Evolutionary conservation across 495 filamentous ascomycete genomes (phyloP).

Genomic region (Aspergillus hancockii): DNA sequence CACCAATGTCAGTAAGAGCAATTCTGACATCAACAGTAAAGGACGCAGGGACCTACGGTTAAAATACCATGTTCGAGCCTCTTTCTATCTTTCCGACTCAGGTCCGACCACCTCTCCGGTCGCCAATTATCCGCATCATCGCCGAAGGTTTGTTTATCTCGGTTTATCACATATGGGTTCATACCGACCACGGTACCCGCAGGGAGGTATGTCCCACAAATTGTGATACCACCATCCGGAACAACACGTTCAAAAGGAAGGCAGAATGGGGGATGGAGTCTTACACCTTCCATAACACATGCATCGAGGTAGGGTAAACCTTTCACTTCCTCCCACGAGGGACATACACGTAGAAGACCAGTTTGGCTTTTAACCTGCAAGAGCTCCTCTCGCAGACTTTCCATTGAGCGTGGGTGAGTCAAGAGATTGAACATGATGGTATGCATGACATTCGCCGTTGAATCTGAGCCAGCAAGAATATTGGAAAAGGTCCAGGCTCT

Average conservation of each 20-base stretch:
- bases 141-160: slow-evolving; percentile 44
- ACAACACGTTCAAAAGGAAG: slow-evolving; percentile 35
- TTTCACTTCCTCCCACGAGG: slow-evolving; percentile 32
- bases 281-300: slow-evolving; percentile 34
- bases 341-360: slow-evolving; percentile 25
- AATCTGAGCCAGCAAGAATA: slow-evolving; percentile 53
- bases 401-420: slow-evolving; percentile 29
- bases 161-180: slow-evolving; percentile 29
- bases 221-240: slow-evolving; percentile 15
- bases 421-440: slow-evolving; percentile 54
- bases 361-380: no score
- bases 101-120: slow-evolving; percentile 52
- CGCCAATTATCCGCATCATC: slow-evolving; percentile 47
- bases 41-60: background rate
- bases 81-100: slow-evolving; percentile 44
- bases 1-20: slow-evolving; percentile 14
- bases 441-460: slow-evolving; percentile 50
- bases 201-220: slow-evolving; percentile 29
- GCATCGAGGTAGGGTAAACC: slow-evolving; percentile 52
- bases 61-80: slow-evolving; percentile 38
- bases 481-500: slow-evolving; percentile 34
- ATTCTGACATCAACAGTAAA: background rate
- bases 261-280: slow-evolving; percentile 35
- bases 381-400: slow-evolving; percentile 29
- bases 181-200: slow-evolving; percentile 25